Percentiles rank a stretch among this genome's conserved stretches.
phyloP scores from a whole-genome alignment of 306 rosid genomes.

The Cicer yamashitae region DNA sequence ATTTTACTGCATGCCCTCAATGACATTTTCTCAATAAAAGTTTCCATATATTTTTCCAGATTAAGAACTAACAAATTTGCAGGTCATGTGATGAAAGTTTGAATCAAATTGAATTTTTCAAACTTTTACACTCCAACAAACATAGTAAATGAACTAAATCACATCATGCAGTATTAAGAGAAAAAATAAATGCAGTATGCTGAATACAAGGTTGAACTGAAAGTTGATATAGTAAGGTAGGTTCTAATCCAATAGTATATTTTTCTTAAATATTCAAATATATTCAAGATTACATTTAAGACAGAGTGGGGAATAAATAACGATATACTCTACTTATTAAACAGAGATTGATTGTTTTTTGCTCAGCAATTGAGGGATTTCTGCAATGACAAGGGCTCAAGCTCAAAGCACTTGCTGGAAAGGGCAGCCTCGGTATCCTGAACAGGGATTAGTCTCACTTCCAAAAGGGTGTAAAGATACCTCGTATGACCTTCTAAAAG shows the following conservation, averaged over 20 bases:
- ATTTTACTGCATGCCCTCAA: constrained; percentile 16
- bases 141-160: constrained; percentile 13
- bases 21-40: background rate
- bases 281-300: background rate
- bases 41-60: background rate
- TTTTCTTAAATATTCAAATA: background rate
- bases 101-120: constrained; percentile 21
- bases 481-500: background rate
- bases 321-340: background rate
- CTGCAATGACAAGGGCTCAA: background rate
- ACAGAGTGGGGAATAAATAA: background rate
- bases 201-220: constrained; percentile 1
- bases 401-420: background rate
- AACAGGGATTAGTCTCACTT: background rate
- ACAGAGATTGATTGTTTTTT: background rate
- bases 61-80: constrained; percentile 26
- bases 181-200: constrained; percentile 4
- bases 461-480: background rate
- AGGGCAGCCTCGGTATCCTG: background rate
- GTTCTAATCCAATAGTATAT: constrained; percentile 1
- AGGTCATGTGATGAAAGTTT: constrained; percentile 14
- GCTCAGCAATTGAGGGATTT: background rate
- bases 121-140: constrained; percentile 5
- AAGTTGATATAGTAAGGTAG: background rate
- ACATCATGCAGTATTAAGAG: constrained; percentile 17